Evolutionary conservation across 176 grass and related monocot genomes (phyloP).

Genomic region (Rhynchospora pubera): DNA sequence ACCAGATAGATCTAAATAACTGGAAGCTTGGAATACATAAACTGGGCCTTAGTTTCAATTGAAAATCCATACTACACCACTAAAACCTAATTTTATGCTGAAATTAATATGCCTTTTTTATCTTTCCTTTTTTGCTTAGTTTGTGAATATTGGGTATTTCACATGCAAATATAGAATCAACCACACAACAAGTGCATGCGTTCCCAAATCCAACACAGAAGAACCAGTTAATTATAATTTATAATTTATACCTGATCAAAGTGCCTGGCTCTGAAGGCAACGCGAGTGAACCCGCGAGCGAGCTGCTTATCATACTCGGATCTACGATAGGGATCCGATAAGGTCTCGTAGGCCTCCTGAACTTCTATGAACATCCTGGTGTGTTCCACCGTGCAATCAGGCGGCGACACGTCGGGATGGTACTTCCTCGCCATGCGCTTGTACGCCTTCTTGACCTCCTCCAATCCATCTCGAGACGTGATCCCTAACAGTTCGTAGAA

Average conservation of each 20-base stretch:
- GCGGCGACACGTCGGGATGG: constrained; percentile 65
- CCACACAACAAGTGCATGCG: background rate
- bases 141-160: background rate
- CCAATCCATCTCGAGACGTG: constrained; percentile 21
- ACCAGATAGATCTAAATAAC: background rate
- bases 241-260: constrained; percentile 7
- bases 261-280: background rate
- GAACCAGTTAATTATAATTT: background rate
- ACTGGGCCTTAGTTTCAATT: background rate
- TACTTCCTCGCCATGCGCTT: constrained; percentile 53
- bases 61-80: background rate
- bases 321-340: constrained; percentile 45
- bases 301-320: constrained; percentile 44
- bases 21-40: background rate
- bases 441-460: constrained; percentile 74
- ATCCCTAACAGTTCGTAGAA: constrained; percentile 14
- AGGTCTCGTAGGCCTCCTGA: constrained; percentile 60
- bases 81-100: background rate
- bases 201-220: background rate
- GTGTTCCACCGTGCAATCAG: constrained; percentile 34
- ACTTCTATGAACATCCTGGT: constrained; percentile 66
- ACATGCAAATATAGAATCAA: background rate
- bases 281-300: background rate
- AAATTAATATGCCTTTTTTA: background rate
- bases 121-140: background rate